A percentile compares a stretch with the other conserved stretches of the same genome.
Conservation (phyloP, 805 yeast genomes). For the Candida broadrunensis region DNA sequence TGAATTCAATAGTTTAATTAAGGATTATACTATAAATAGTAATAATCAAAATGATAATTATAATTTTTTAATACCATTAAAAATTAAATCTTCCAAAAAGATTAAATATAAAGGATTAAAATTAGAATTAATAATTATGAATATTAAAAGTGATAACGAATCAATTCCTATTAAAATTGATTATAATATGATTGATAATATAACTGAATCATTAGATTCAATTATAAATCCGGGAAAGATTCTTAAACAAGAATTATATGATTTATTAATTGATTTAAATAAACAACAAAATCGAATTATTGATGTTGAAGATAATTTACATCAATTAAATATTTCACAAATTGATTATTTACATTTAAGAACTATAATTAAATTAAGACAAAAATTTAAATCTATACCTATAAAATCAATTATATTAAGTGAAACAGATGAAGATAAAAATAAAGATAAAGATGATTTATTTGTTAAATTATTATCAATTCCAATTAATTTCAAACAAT, state of each 20-base stretch:
- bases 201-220: slow-evolving; percentile 12
- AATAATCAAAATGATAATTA: neutral
- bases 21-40: slow-evolving; percentile 11
- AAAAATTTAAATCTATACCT: neutral
- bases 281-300: slow-evolving; percentile 16
- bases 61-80: neutral
- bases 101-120: slow-evolving; percentile 17
- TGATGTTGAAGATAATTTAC: neutral
- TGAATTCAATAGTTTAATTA: neutral
- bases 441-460: slow-evolving; percentile 14
- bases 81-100: slow-evolving; percentile 3
- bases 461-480: too few relatives aligned
- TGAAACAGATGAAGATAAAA: slow-evolving; percentile 20
- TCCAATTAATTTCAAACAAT: too few relatives aligned
- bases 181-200: slow-evolving; percentile 19
- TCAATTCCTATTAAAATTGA: slow-evolving; percentile 38
- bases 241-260: neutral
- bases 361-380: neutral
- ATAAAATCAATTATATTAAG: neutral
- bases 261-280: slow-evolving; percentile 15
- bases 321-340: neutral
- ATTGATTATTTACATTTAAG: neutral
- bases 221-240: slow-evolving; percentile 12
- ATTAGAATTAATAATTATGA: slow-evolving; percentile 29
- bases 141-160: slow-evolving; percentile 27